Evolutionary conservation across 2,329 filamentous ascomycete genomes (phyloP), one percentile per base, ranked within the genome.

Genomic region (Trichoderma koningii): DNA sequence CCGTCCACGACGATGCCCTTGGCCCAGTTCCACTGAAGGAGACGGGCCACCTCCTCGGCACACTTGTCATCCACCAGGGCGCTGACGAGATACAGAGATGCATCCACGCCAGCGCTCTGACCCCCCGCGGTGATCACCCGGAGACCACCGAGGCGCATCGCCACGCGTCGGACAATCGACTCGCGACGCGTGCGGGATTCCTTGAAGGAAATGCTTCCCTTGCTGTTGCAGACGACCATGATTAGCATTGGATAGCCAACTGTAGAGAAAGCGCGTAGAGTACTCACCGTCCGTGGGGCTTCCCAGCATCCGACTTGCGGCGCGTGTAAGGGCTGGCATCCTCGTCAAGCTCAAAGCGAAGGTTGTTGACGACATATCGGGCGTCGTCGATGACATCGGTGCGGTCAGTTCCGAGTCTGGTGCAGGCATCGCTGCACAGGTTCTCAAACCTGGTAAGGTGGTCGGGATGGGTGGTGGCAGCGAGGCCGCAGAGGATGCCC

Each of bases 311-410:
- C 66, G 87, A 86, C 83, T 89, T 91, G 81, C 85, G 87, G 72
- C 90, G 85, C 75, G 95, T 88, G 78, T 94, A 94, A 38, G 90
- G 90, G 77, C 92, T 94, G 77, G 93, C 89, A 68, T 93, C 90
- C 73, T 93, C 87, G 67, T 89, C 89, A 70, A 95, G 82, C 71
- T 95, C 91, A 76, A 94, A 96, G 71, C 92, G 89, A 66, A 93
- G 88, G 79, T 96, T 95, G 83, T 96, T 96, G 76, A 96, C 92
- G 21, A 96, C 91, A 75, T 95, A 96, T 73, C 91, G 85, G 73
- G 84, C 83, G 69, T 91, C 89, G 73, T 95, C 91, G 73, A 94
- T 85, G 68, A 95, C 89, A 73, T 95, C 91, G 71, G 90, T 92
- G 73, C 90, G 88, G 80, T 93, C 89, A 64, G 87, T 85, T 70